A percentile compares a stretch with the other conserved stretches of the same genome.
Evolutionary conservation across 768 basidiomycete species (phyloP).

Genomic region (Mycena pura): DNA sequence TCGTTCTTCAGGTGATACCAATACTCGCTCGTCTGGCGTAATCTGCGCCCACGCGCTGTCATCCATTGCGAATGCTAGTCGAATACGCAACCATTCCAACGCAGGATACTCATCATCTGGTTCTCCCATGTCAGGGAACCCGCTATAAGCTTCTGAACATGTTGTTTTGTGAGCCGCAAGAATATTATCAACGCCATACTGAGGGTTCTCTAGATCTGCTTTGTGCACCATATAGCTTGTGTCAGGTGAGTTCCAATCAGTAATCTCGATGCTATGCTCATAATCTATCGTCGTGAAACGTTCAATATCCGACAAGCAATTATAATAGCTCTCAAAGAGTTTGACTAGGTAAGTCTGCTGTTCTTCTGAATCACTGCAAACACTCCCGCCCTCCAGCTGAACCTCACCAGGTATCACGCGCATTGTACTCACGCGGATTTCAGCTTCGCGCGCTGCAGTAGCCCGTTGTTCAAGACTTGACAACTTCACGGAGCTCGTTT

Average conservation of each 20-base stretch:
- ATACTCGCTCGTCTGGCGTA: background rate
- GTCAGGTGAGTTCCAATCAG: slow-evolving; percentile 7
- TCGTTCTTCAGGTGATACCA: background rate
- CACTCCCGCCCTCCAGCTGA: slow-evolving; percentile 7
- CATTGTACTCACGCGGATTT: background rate
- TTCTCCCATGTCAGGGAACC: background rate
- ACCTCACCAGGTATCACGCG: background rate
- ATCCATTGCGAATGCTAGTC: background rate
- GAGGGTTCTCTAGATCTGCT: background rate
- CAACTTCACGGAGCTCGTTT: background rate
- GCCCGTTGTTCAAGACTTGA: background rate
- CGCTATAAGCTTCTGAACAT: background rate
- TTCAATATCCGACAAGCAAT: background rate
- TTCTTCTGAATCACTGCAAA: no score
- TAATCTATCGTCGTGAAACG: slow-evolving; percentile 12
- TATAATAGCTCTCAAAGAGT: slow-evolving; percentile 5
- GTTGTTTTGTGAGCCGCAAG: background rate
- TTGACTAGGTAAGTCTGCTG: background rate
- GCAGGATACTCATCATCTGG: background rate
- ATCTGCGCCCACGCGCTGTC: background rate
- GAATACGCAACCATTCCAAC: background rate
- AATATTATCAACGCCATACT: background rate
- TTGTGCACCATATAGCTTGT: background rate
- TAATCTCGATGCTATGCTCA: slow-evolving; percentile 3
- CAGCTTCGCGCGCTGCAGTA: background rate